Percentiles rank a stretch among this genome's conserved stretches.
phyloP scores from a whole-genome alignment of 305 asterid genomes.

The Fraxinus greggii region DNA sequence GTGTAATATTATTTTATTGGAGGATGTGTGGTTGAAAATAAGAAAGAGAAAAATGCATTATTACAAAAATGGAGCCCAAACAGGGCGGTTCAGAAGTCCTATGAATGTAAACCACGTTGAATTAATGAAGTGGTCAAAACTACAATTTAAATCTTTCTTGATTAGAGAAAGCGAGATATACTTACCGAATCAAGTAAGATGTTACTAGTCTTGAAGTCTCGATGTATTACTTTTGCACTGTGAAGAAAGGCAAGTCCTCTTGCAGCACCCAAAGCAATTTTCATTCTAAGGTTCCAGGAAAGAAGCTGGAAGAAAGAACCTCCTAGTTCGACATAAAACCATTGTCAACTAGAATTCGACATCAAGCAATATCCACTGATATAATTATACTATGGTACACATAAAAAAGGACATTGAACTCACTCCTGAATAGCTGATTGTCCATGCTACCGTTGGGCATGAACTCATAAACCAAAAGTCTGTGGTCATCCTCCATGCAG shows the following conservation, averaged over 20 bases:
- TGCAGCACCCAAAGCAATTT: slow-evolving; percentile 88
- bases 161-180: not conserved
- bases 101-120: not conserved
- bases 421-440: slow-evolving; percentile 88
- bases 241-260: slow-evolving; percentile 97
- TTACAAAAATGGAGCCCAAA: no score
- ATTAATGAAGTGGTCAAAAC: not conserved
- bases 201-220: slow-evolving; percentile 90
- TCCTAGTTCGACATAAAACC: slow-evolving; percentile 38
- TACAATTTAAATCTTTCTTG: not conserved
- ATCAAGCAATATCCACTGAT: not conserved
- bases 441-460: slow-evolving; percentile 99
- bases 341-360: slow-evolving; percentile 14
- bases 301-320: slow-evolving; percentile 77
- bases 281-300: slow-evolving; percentile 78
- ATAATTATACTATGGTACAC: not conserved
- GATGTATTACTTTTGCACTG: slow-evolving; percentile 64
- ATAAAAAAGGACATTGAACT: slow-evolving; percentile 30
- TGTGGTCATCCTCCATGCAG: slow-evolving; percentile 87
- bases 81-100: not conserved
- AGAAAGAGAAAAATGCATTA: no score
- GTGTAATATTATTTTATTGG: no score
- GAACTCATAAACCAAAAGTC: slow-evolving; percentile 84
- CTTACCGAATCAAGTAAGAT: slow-evolving; percentile 81
- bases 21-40: no score